Percentiles rank a stretch among this genome's conserved stretches.
Conservation (phyloP, 2,329 filamentous ascomycete genomes). For the Neofusicoccum parvum region DNA sequence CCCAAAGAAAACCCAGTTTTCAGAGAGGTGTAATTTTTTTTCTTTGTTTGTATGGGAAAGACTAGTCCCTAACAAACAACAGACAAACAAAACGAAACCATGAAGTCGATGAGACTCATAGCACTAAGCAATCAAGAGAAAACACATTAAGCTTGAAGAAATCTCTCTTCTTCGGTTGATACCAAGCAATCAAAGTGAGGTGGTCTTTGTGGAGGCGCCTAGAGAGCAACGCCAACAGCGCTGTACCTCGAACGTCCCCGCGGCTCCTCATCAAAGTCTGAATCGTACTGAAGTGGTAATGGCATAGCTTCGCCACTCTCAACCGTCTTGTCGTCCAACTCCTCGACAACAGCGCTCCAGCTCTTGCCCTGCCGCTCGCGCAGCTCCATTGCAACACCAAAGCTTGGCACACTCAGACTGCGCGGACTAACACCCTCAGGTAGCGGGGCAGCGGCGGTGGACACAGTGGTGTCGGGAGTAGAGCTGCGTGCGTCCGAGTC, state of each 20-base stretch:
- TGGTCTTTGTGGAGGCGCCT: not conserved
- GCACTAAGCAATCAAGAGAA: not conserved
- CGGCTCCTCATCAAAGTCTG: not conserved
- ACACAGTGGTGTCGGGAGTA: not conserved
- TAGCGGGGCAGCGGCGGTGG: not conserved
- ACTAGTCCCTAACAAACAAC: not conserved
- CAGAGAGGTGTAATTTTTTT: not conserved
- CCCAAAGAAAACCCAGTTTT: not conserved
- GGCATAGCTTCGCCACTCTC: not conserved
- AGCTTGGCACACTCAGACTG: not conserved
- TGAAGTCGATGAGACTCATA: slow-evolving; percentile 1
- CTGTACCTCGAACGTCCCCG: not conserved
- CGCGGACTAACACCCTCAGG: not conserved
- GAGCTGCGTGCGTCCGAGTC: slow-evolving; percentile 5
- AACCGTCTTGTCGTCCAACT: not conserved
- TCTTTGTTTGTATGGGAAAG: not conserved
- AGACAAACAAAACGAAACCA: not conserved
- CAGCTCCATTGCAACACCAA: not conserved
- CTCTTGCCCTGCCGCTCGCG: slow-evolving; percentile 11
- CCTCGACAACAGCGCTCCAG: slow-evolving; percentile 4
- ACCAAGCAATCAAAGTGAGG: not conserved
- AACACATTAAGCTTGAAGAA: not conserved
- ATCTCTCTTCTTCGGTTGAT: not conserved
- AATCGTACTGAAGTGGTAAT: not conserved
- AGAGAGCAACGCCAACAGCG: slow-evolving; percentile 2